These are phyloP conservation scores for Paramecium sexaurelia DNA, from an alignment of 73 alveolate genomes.

Conservation along the genomic window DNA sequence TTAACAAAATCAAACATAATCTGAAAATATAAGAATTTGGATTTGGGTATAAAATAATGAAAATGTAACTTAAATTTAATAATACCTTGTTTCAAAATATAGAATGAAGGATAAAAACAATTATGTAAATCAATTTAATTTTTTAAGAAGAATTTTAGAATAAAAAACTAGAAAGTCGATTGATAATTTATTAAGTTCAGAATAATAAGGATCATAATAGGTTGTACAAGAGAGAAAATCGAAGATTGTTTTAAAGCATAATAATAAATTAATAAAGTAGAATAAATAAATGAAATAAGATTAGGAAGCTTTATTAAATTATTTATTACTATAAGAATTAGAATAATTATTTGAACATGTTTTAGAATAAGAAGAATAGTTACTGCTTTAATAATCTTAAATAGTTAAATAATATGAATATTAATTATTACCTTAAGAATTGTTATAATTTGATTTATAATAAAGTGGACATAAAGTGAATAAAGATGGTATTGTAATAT, in stretches of 20 bases:
- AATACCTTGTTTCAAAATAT: neutral
- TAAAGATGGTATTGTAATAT: neutral
- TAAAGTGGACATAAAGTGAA: neutral
- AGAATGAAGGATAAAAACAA: conserved; percentile 34
- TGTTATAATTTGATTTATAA: neutral
- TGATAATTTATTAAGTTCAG: neutral
- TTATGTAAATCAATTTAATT: conserved; percentile 15
- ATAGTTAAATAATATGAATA: neutral
- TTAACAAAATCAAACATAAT: neutral
- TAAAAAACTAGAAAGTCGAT: neutral
- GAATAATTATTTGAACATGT: neutral
- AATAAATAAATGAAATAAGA: neutral
- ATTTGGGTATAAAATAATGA: conserved; percentile 20
- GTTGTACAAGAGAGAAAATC: neutral
- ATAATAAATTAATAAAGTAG: neutral
- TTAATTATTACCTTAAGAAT: neutral
- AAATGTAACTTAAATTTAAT: neutral
- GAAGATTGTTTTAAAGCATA: neutral
- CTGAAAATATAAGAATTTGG: conserved; percentile 32
- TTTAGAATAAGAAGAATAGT: neutral
- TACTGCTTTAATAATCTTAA: neutral
- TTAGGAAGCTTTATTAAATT: neutral
- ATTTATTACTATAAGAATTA: neutral
- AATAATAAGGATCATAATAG: neutral
- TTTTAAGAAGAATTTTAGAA: conserved; percentile 1